Percentiles rank a stretch among this genome's conserved stretches.
Conservation (phyloP, 179 eudicot species). For the Beta corolliflora region DNA sequence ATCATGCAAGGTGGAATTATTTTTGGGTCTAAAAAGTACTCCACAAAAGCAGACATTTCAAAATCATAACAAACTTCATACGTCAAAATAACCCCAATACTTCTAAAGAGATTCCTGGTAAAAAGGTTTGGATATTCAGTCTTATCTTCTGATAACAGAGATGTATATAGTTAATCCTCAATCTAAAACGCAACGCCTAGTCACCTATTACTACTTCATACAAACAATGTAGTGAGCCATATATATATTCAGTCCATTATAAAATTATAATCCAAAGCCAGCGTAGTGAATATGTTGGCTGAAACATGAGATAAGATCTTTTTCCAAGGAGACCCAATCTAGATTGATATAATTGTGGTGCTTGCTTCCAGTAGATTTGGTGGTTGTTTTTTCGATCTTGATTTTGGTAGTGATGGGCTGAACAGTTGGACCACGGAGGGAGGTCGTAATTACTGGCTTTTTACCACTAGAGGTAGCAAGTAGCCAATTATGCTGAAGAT, state of each 20-base stretch:
- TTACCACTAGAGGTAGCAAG: background rate
- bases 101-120: background rate
- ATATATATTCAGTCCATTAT: too few relatives aligned
- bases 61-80: background rate
- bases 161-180: background rate
- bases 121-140: background rate
- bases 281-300: background rate
- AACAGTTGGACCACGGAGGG: constrained; percentile 30
- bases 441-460: constrained; percentile 7
- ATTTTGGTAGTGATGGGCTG: constrained; percentile 3
- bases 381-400: constrained; percentile 8
- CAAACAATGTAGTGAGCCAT: background rate
- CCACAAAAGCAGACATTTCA: background rate
- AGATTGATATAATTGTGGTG: constrained; percentile 24
- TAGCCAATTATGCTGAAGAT: background rate
- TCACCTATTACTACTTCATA: too few relatives aligned
- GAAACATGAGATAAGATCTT: constrained; percentile 19
- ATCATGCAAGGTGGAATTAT: background rate
- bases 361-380: constrained; percentile 23
- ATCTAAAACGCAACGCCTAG: too few relatives aligned
- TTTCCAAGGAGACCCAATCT: constrained; percentile 11
- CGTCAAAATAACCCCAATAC: background rate
- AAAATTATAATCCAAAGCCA: background rate
- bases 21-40: constrained; percentile 10
- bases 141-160: background rate